These are phyloP conservation scores for Chaetomiaceae sp. DNA, from an alignment of 2,329 filamentous ascomycete species.

Conservation along the genomic window DNA sequence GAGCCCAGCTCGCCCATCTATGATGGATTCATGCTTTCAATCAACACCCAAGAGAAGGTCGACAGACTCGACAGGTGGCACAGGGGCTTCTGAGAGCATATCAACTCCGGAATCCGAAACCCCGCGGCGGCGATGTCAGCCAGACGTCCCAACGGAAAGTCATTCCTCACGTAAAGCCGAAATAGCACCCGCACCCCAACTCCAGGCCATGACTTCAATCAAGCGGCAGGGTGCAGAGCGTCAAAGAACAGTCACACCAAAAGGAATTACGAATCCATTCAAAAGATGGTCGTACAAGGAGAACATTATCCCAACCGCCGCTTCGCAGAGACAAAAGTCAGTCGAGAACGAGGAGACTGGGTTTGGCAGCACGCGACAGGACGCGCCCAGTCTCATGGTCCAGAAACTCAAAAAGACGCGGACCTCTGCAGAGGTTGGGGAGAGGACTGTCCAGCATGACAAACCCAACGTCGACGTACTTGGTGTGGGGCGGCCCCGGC, in stretches of 20 bases:
- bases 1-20: too few relatives aligned
- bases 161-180: neutral
- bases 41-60: too few relatives aligned
- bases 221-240: neutral
- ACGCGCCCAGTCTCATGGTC: neutral
- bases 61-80: too few relatives aligned
- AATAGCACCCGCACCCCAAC: neutral
- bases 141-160: neutral
- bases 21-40: too few relatives aligned
- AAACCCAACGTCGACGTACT: conserved; percentile 6
- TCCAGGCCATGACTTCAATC: neutral
- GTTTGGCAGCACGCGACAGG: neutral
- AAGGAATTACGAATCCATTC: neutral
- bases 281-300: conserved; percentile 1
- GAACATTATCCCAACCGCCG: neutral
- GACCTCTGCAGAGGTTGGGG: neutral
- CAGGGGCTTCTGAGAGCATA: too few relatives aligned
- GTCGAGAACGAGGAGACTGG: neutral
- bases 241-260: neutral
- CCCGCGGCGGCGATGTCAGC: neutral
- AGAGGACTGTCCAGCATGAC: conserved; percentile 5
- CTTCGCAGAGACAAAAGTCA: neutral
- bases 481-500: conserved; percentile 11
- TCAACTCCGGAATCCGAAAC: too few relatives aligned
- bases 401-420: neutral